These are phyloP conservation scores for Verticillium albo-atrum DNA, from an alignment of 2,329 filamentous ascomycete genomes.

Conservation along the genomic window DNA sequence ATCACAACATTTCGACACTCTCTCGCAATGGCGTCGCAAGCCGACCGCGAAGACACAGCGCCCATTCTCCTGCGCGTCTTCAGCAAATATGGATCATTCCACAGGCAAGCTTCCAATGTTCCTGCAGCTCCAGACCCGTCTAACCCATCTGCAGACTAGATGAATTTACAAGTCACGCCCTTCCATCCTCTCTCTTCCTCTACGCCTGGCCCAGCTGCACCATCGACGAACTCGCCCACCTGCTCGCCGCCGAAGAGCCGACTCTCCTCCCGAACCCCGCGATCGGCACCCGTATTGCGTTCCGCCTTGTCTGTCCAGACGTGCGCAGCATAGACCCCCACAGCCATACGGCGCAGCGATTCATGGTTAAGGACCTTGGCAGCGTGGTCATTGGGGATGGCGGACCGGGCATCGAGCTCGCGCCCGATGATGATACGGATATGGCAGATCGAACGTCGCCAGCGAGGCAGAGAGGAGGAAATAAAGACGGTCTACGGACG, in stretches of 20 bases:
- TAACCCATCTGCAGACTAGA: slow-evolving; percentile 49
- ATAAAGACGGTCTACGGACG: slow-evolving; percentile 48
- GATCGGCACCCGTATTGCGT: slow-evolving; percentile 80
- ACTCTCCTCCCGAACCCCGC: slow-evolving; percentile 66
- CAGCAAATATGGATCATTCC: slow-evolving; percentile 70
- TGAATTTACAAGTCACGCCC: slow-evolving; percentile 58
- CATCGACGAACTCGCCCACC: slow-evolving; percentile 73
- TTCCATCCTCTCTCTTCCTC: slow-evolving; percentile 68
- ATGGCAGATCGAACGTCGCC: slow-evolving; percentile 16
- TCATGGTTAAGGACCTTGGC: slow-evolving; percentile 75
- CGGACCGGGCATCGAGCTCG: slow-evolving; percentile 18
- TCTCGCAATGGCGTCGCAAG: neutral
- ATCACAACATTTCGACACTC: neutral
- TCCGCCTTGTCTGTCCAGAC: slow-evolving; percentile 82
- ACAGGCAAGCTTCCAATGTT: slow-evolving; percentile 47
- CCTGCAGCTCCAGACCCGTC: slow-evolving; percentile 8
- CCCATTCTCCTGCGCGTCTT: slow-evolving; percentile 86
- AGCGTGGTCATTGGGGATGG: slow-evolving; percentile 71
- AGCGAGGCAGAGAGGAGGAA: slow-evolving; percentile 33
- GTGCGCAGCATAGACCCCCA: slow-evolving; percentile 32
- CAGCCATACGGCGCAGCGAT: slow-evolving; percentile 46
- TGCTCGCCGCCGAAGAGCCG: slow-evolving; percentile 60
- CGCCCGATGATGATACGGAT: slow-evolving; percentile 30
- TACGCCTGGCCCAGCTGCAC: slow-evolving; percentile 85
- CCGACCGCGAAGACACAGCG: slow-evolving; percentile 64